Evolutionary conservation across 768 basidiomycete species (phyloP).

Genomic region (Collybia nuda): DNA sequence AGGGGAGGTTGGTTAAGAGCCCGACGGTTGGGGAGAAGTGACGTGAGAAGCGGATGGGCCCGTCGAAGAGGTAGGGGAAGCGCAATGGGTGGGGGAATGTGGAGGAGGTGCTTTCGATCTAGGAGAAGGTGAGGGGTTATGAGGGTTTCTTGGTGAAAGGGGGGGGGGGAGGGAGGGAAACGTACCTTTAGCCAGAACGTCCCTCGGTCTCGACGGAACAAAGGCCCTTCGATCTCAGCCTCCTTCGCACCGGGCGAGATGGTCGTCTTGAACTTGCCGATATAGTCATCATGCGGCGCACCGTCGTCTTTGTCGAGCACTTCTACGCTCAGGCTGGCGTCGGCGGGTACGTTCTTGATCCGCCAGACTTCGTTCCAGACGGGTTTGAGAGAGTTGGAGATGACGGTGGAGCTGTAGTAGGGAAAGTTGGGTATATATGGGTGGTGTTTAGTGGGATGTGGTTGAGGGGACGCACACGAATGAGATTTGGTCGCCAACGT

Average conservation of each 20-base stretch:
- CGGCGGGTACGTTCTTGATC: conserved; percentile 68
- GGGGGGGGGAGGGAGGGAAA: not conserved
- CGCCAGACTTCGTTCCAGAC: conserved; percentile 80
- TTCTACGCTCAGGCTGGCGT: conserved; percentile 57
- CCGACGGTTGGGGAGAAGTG: conserved; percentile 76
- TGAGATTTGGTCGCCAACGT: conserved; percentile 59
- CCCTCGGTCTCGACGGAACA: conserved; percentile 50
- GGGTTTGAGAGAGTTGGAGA: conserved; percentile 52
- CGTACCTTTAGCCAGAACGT: conserved; percentile 70
- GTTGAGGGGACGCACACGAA: conserved; percentile 47
- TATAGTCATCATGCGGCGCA: conserved; percentile 54
- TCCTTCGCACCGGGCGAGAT: conserved; percentile 63
- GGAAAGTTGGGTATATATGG: conserved; percentile 1
- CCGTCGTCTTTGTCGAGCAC: conserved; percentile 72
- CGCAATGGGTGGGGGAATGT: conserved; percentile 31
- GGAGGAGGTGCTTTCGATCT: conserved; percentile 60
- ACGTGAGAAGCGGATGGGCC: conserved; percentile 69
- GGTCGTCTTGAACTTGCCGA: conserved; percentile 61
- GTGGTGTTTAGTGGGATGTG: not conserved
- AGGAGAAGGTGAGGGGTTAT: not conserved
- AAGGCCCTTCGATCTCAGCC: conserved; percentile 53
- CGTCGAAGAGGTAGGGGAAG: conserved; percentile 67
- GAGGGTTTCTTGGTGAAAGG: not conserved
- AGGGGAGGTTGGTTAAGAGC: conserved; percentile 50
- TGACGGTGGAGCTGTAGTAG: conserved; percentile 67